Base-by-base conservation (phyloP, 176 grass and related monocot species). In the Aegilops sharonensis region DNA sequence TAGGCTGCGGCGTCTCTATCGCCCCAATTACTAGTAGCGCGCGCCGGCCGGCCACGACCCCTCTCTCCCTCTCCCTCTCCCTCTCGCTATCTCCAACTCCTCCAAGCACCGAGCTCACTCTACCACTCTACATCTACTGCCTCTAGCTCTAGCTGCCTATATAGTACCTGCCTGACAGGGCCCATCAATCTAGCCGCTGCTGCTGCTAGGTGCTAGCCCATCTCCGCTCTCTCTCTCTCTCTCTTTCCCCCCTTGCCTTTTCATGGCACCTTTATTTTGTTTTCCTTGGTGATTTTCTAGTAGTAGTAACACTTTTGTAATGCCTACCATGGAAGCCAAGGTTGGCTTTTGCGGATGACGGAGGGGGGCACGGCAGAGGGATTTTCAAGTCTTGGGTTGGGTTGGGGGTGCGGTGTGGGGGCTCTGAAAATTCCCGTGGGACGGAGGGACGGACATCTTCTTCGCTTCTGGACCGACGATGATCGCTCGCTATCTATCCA, bases 351-450 rank as follows among this genome's bases (percentile, higher is more conserved):
- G 67, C 34, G 2, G 13, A 0, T 8, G 21, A 60, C 2, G 31
- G 11, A 75, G 35, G 15, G 23, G 48, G 30, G 30, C 30, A 31
- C 30, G 30, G 18, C 52, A 47, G 1, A 36, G 57, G n/a, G 57
- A 23, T 18, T 78, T 89, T 80, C n/a, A 80, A 78, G 54, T 71
- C 0, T 45, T 11, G 1, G 0, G 30, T 25, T 25, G 25, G 25
- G 2, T 43, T 7, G 6, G 42, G 3, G 48, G 1, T 52, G 80
- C 5, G 40, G 30, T 12, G 74, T 87, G 25, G 85, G 90, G 74
- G 88, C 82, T 90, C 90, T 96, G 93, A 98, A 98, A 95, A 91
- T 91, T 91, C 90, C 71, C 78, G 85, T 65, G 81, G 11, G 85
- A 47, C 1, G 15, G 23, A 17, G 23, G 1, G 11, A 13, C 4